Percentiles rank a stretch among this genome's conserved stretches.
phyloP scores from a whole-genome alignment of 257 asterid genomes.

The Phtheirospermum japonicum region DNA sequence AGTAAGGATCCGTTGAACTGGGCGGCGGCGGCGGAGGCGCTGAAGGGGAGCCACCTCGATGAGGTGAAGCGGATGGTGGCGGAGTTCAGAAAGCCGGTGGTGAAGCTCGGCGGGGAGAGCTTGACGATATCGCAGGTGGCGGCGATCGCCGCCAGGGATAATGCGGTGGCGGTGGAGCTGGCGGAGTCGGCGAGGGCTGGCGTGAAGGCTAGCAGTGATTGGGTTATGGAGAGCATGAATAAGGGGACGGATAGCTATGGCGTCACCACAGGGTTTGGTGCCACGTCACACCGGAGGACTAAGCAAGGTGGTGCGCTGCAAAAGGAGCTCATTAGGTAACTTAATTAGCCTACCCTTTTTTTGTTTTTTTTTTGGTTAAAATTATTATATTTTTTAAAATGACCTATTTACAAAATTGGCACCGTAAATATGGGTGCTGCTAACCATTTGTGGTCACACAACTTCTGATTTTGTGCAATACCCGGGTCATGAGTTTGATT shows the following conservation, averaged over 20 bases:
- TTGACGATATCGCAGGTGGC: constrained; percentile 51
- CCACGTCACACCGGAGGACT: constrained; percentile 52
- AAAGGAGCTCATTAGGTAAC: constrained; percentile 51
- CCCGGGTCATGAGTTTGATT: no score
- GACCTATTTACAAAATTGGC: no score
- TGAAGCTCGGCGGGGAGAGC: constrained; percentile 48
- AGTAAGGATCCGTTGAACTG: constrained; percentile 45
- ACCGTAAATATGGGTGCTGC: no score
- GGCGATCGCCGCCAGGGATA: constrained; percentile 43
- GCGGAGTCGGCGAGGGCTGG: constrained; percentile 52
- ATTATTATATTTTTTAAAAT: no score
- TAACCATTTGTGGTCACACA: no score
- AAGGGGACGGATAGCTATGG: constrained; percentile 57
- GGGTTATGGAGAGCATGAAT: constrained; percentile 58
- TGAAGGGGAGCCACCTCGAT: constrained; percentile 47
- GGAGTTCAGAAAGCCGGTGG: constrained; percentile 47
- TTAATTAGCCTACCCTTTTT: neutral
- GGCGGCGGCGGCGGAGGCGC: constrained; percentile 44
- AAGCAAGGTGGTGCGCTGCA: constrained; percentile 55
- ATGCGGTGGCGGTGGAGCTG: constrained; percentile 49
- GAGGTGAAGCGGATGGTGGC: constrained; percentile 51
- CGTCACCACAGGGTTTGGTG: constrained; percentile 56
- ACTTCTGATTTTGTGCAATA: no score
- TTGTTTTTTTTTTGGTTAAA: no score
- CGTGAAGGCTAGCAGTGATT: constrained; percentile 52